Conservation (phyloP, 768 basidiomycete species). For the Tulasnella calospora region DNA sequence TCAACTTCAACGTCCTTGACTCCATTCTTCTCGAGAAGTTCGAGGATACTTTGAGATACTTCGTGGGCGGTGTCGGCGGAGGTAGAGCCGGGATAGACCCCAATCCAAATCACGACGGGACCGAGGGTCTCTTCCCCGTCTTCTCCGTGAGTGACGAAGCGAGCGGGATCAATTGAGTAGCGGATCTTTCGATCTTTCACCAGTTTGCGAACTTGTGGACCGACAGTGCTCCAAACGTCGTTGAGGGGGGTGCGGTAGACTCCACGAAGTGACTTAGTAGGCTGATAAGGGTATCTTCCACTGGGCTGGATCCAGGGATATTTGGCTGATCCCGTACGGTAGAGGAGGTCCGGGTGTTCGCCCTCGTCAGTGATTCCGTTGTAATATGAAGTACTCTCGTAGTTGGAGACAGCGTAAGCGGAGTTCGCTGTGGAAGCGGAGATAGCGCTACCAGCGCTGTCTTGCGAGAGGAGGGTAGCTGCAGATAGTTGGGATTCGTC, state of each 20-base stretch:
- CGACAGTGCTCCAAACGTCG: constrained; percentile 41
- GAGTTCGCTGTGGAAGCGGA: no score
- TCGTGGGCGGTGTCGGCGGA: constrained; percentile 39
- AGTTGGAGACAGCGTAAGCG: no score
- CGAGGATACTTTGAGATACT: constrained; percentile 40
- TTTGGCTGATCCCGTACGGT: constrained; percentile 35
- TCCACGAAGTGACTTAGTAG: constrained; percentile 40
- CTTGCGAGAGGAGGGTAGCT: constrained; percentile 32
- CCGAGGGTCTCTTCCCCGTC: constrained; percentile 36
- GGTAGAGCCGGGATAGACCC: constrained; percentile 38
- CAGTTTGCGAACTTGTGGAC: constrained; percentile 39
- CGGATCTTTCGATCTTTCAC: constrained; percentile 35
- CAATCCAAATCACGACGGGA: constrained; percentile 42
- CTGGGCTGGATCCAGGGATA: constrained; percentile 35
- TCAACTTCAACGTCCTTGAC: constrained; percentile 41
- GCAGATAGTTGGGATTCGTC: constrained; percentile 28
- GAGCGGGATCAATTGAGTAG: constrained; percentile 38
- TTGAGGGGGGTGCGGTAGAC: constrained; percentile 44
- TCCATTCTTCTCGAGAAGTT: constrained; percentile 36
- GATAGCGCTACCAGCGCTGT: constrained; percentile 31
- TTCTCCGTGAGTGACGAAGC: constrained; percentile 39
- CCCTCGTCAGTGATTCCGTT: constrained; percentile 39
- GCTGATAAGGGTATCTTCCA: constrained; percentile 33
- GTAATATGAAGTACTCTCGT: constrained; percentile 37
- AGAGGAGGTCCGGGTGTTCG: constrained; percentile 36